Conservation (phyloP, 1,284 basidiomycete genomes). For the Pholiota adiposa region DNA sequence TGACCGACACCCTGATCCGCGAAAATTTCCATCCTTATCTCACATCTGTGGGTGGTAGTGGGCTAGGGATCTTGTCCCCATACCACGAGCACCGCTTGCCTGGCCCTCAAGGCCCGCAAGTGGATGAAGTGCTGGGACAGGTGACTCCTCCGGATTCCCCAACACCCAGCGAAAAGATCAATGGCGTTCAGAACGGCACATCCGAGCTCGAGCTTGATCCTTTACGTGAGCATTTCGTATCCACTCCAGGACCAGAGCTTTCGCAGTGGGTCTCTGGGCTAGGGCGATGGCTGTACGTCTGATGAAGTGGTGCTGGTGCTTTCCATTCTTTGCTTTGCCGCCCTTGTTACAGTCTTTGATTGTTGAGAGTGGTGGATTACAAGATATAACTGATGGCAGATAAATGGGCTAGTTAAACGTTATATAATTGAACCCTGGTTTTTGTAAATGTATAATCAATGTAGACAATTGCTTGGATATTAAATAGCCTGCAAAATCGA, state of each 20-base stretch:
- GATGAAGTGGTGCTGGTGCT: conserved; percentile 7
- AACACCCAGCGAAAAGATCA: conserved; percentile 30
- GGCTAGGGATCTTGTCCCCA: conserved; percentile 85
- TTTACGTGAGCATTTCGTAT: conserved; percentile 55
- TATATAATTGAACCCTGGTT: not conserved
- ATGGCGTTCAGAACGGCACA: conserved; percentile 22
- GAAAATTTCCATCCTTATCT: conserved; percentile 87
- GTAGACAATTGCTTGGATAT: not conserved
- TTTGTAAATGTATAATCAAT: conserved; percentile 5
- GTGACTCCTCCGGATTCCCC: conserved; percentile 59
- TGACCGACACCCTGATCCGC: conserved; percentile 62
- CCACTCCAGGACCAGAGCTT: conserved; percentile 48
- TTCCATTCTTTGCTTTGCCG: not conserved
- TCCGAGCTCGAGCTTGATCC: conserved; percentile 30
- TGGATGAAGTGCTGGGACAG: conserved; percentile 37
- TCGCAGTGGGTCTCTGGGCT: conserved; percentile 59
- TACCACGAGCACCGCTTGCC: conserved; percentile 48
- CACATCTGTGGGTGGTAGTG: conserved; percentile 92
- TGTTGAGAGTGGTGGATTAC: no score
- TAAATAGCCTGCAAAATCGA: not conserved
- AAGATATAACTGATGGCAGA: no score
- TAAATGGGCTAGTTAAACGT: not conserved
- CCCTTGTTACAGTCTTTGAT: not conserved
- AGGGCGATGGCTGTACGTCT: conserved; percentile 72
- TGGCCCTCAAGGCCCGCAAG: conserved; percentile 27